Evolutionary conservation across 352 stramenopile species (phyloP).

Genomic region (Globisporangium megalacanthum): DNA sequence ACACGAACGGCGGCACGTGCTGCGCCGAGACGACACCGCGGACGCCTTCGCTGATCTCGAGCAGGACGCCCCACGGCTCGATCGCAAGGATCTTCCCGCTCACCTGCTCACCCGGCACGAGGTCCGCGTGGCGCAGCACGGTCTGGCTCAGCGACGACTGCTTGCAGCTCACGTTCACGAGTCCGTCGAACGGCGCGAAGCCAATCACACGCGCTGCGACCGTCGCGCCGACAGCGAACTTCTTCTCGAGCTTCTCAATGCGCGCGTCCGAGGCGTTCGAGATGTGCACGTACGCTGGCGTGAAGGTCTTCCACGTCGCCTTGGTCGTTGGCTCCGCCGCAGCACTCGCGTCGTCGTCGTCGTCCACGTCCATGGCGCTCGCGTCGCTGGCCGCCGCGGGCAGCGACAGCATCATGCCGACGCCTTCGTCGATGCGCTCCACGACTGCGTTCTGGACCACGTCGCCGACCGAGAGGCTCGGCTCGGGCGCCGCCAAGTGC

Average conservation of each 20-base stretch:
- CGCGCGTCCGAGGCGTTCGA: constrained; percentile 78
- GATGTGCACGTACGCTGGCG: constrained; percentile 85
- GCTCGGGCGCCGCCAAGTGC: constrained; percentile 59
- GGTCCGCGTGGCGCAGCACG: constrained; percentile 75
- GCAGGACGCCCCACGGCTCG: constrained; percentile 76
- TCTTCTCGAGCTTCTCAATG: constrained; percentile 87
- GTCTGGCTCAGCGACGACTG: constrained; percentile 64
- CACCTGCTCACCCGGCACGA: constrained; percentile 69
- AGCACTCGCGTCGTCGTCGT: constrained; percentile 14
- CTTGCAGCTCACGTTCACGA: constrained; percentile 84
- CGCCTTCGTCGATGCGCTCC: constrained; percentile 75
- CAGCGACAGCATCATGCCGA: constrained; percentile 85
- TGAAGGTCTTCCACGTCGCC: constrained; percentile 74
- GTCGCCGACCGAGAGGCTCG: constrained; percentile 57
- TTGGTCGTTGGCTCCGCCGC: constrained; percentile 21
- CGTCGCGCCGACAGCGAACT: constrained; percentile 55
- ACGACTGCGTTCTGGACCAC: constrained; percentile 64
- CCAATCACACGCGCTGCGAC: constrained; percentile 76
- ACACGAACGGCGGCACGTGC: constrained; percentile 75
- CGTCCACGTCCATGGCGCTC: constrained; percentile 50
- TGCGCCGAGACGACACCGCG: constrained; percentile 63
- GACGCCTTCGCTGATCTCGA: constrained; percentile 85
- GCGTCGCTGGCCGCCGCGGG: constrained; percentile 32
- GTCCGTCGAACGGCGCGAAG: constrained; percentile 79
- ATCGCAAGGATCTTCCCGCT: constrained; percentile 78